Evolutionary conservation across 108 stramenopile species (phyloP), one percentile per base, ranked within the genome.

Genomic region (Parietichytrium sp.): DNA sequence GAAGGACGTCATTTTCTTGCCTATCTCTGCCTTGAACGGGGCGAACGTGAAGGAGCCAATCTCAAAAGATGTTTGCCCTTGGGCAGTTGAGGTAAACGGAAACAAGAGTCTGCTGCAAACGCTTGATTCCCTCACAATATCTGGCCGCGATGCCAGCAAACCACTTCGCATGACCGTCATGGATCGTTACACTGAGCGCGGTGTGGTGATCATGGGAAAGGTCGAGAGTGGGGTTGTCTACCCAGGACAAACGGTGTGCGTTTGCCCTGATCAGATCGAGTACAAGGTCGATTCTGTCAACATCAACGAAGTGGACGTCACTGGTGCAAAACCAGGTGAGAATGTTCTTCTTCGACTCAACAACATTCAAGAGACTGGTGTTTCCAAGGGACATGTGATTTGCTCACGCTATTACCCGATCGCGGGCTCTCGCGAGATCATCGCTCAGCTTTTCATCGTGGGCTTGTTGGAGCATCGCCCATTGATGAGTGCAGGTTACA

Each of bases 201-300:
- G 99, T 45, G 95, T 94, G 7, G 96, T 99, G 81, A 93, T 93
- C 72, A 95, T 98, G 95, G 97, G 95, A 49, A 98, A 99, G 92
- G 96, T 99, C 6, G 99, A 98, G 85, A 83, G 91, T 88, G 99
- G 99, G 29, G 92, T 94, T 25, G 53, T 99, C 50, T 87, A 90
- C 30, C 88, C 87, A 25, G 98, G 97, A 27, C 86, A 91, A 84
- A 94, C 93, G 86, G 91, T 99, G 27, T 94, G 82, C 18, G 45
- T 99, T 10, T 96, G 97, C 95, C 99, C 99, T 3, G 96, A 95
- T 30, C 87, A 93, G 49, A 88, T 94, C 45, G 36, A 81, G 47
- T 94, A 87, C 85, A 94, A 93, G 86, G 95, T 99, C 6, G 95
- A 98, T 80, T 93, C 84, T n/a, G 92, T 99, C 45, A 96, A 88